Evolutionary conservation across 768 basidiomycete genomes (phyloP), one percentile per base, ranked within the genome.

Genomic region (Obba rivulosa): DNA sequence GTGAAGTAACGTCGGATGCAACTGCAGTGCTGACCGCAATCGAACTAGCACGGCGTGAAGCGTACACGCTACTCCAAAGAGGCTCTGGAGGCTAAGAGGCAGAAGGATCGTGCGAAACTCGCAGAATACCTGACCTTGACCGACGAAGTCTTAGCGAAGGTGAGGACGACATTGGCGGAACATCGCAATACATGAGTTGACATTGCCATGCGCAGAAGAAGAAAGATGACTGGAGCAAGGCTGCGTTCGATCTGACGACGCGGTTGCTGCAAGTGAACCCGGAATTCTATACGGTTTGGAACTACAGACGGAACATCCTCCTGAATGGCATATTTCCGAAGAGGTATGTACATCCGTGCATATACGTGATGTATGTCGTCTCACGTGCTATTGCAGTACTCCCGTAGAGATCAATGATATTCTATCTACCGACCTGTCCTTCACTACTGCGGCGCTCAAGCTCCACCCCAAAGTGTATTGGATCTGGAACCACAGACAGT

Each of bases 401-500:
- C 72, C 79, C 2, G 72, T 79, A 48, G 74, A 82, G 39, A 70
- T 82, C 31, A 83, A 92, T 44, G 64, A 74, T 9, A 42, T 85
- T 16, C 76, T 98, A 4, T 67, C 78, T 2, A 72, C 78, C 35
- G 96, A 99, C 49, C 69, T 99, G 23, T 68, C 76, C 2, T 77
- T 93, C 71, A 97, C 94, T 0, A 89, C 85, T 62, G 68, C 74
- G 3, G 83, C 87, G 5, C 76, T 99, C 38, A 86, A 88, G 59
- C 72, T 77, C 8, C 81, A 94, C 61, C 96, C 96, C 13, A 99
- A 98, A 63, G 85, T 96, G 17, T 99, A 99, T 64, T 92, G 90
- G 85, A 92, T 98, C 57, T 99, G 96, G 96, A 97, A 93, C 62
- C 93, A 99, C 59, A 81, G 96, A 34, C 74, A 84, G 57, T 98